Evolutionary conservation across 768 basidiomycete species (phyloP), one percentile per base, ranked within the genome.

Genomic region (Xerocomellus intermedius): DNA sequence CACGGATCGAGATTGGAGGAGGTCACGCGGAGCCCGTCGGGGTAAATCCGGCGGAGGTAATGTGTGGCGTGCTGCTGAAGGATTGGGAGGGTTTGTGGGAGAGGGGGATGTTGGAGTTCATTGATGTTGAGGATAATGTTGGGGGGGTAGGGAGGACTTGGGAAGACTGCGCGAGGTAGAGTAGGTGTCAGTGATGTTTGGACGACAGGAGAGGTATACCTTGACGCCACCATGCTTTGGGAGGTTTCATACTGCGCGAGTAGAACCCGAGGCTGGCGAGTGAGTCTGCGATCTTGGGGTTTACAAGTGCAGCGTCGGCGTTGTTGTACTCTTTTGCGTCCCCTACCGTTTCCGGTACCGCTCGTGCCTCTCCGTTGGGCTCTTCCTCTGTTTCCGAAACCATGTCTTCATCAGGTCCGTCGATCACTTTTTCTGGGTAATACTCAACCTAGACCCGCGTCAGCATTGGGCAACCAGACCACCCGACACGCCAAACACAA

Each of bases 91-190:
- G 68, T 70, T 1, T 65, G 37, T 1, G 80, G 73, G 32, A 79
- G 60, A 4, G 82, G 75, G 2, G 77, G 62, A 39, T 80, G 69
- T 0, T 71, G 61, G 1, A 77, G 73, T 67, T 87, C 85, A 45
- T 82, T 84, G 46, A 86, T 77, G 66, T 86, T 87, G 69, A 85
- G 77, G 21, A 84, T 66, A 50, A 84, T 64, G 64, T 86, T 76
- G 13, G 68, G 73, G 1, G 64, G 64, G 16, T 62, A 37, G 3
- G 63, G 63, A 19, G 64, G 64, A 21, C 48, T 62, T 24, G 39
- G 45, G 30, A 65, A 50, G 16, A 55, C 64, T 64, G 21, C 9
- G 12, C 13, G 8, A 30, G n/a, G 33, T 28, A 28, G 17, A 5
- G 16, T 38, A 2, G 12, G 13, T 39, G 8, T 52, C 19, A 37